phyloP scores from a whole-genome alignment of 1,139 yeast genomes.

The Arxiozyma slooffiae region DNA sequence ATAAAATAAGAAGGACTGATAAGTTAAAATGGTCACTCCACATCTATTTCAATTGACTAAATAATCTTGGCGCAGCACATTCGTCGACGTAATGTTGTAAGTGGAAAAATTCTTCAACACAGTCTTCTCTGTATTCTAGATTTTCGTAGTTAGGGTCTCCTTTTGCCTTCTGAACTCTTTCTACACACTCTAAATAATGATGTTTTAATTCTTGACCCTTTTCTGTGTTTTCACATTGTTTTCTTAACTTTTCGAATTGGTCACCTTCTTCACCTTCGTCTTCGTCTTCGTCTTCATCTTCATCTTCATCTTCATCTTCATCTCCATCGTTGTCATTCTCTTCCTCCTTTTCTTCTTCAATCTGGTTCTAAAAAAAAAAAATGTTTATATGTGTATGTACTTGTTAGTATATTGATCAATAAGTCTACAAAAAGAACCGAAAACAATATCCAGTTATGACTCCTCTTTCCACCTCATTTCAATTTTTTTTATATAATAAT shows the following conservation, averaged over 20 bases:
- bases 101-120: conserved; percentile 97
- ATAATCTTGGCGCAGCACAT: conserved; percentile 86
- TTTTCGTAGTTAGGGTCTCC: conserved; percentile 77
- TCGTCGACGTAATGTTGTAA: conserved; percentile 87
- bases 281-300: no score
- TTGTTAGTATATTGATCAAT: conserved; percentile 1
- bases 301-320: no score
- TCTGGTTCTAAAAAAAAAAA: not conserved
- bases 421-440: not conserved
- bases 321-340: no score
- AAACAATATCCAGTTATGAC: not conserved
- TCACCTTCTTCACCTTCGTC: no score
- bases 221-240: conserved; percentile 56
- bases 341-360: conserved; percentile 38
- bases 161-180: conserved; percentile 81
- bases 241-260: conserved; percentile 58
- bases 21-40: not conserved
- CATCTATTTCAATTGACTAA: conserved; percentile 62
- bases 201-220: conserved; percentile 71
- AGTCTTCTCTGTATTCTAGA: conserved; percentile 83
- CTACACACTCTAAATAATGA: conserved; percentile 90
- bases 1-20: not conserved
- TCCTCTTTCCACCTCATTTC: not conserved
- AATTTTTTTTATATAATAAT: not conserved
- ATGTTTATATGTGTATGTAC: no score